Evolutionary conservation across 306 rosid species (phyloP).

Genomic region (Inga leiocalycina): DNA sequence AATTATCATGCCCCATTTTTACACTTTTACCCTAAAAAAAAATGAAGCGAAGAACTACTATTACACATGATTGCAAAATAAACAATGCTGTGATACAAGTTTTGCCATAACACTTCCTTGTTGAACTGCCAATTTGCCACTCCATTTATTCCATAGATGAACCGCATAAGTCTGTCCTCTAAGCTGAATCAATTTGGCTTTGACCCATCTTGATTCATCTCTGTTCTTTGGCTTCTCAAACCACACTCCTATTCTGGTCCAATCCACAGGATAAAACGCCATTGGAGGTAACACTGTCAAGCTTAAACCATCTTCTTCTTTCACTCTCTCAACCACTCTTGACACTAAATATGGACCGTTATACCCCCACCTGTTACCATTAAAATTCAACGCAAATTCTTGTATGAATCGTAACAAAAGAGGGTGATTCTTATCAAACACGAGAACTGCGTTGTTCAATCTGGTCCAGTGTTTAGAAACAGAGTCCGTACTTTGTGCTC

Average conservation of each 20-base stretch:
- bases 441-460: conserved; percentile 75
- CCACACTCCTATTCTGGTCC: conserved; percentile 55
- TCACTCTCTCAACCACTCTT: conserved; percentile 58
- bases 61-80: background rate
- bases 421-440: conserved; percentile 81
- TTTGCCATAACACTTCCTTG: conserved; percentile 67
- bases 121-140: conserved; percentile 57
- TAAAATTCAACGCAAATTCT: conserved; percentile 70
- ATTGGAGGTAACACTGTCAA: conserved; percentile 52
- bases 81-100: conserved; percentile 37
- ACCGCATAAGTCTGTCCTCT: conserved; percentile 57
- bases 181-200: conserved; percentile 54
- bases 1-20: too few relatives aligned
- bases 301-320: conserved; percentile 37
- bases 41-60: too few relatives aligned
- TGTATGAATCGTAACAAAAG: conserved; percentile 65
- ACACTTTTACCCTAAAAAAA: too few relatives aligned
- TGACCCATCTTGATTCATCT: conserved; percentile 55
- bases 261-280: conserved; percentile 72
- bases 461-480: conserved; percentile 64
- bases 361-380: conserved; percentile 84
- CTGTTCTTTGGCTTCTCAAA: conserved; percentile 50
- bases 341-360: conserved; percentile 92
- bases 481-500: conserved; percentile 65
- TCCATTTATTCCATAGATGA: conserved; percentile 81